A percentile compares a stretch with the other conserved stretches of the same genome.
Evolutionary conservation across 129 eudicot genomes (phyloP).

Genomic region (Oenanthe sinensis): DNA sequence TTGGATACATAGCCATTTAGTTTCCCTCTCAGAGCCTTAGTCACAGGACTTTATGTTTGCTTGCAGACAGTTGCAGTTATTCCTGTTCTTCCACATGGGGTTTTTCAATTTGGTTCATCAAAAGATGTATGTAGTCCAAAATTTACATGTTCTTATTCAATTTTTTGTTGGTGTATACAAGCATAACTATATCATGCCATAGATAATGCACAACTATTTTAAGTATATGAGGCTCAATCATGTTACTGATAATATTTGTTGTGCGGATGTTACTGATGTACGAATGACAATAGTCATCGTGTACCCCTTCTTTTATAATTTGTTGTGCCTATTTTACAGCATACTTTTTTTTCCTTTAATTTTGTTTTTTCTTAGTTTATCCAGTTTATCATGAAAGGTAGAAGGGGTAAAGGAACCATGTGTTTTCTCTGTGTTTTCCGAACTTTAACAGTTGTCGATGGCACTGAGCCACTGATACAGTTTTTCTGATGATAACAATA

Average conservation of each 20-base stretch:
- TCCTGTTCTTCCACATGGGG: slow-evolving; percentile 88
- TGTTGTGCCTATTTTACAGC: background rate
- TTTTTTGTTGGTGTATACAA: background rate
- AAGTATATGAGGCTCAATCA: background rate
- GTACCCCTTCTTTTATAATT: background rate
- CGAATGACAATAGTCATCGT: background rate
- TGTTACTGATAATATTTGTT: background rate
- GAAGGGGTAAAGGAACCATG: background rate
- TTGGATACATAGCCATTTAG: background rate
- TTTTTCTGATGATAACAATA: background rate
- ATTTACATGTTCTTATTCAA: background rate
- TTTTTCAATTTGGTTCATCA: slow-evolving; percentile 84
- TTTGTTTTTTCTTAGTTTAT: background rate
- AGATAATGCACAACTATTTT: background rate
- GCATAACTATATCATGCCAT: background rate
- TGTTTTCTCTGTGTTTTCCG: too few species aligned
- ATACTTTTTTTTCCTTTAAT: too few species aligned
- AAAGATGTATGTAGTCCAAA: slow-evolving; percentile 37
- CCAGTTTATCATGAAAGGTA: background rate
- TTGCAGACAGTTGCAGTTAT: slow-evolving; percentile 81
- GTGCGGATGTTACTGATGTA: background rate
- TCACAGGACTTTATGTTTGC: slow-evolving; percentile 10
- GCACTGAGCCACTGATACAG: background rate
- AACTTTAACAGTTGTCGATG: background rate
- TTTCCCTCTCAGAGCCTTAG: slow-evolving; percentile 1